Conservation (phyloP, 2,329 filamentous ascomycete genomes). For the Aspergillus amoenus region DNA sequence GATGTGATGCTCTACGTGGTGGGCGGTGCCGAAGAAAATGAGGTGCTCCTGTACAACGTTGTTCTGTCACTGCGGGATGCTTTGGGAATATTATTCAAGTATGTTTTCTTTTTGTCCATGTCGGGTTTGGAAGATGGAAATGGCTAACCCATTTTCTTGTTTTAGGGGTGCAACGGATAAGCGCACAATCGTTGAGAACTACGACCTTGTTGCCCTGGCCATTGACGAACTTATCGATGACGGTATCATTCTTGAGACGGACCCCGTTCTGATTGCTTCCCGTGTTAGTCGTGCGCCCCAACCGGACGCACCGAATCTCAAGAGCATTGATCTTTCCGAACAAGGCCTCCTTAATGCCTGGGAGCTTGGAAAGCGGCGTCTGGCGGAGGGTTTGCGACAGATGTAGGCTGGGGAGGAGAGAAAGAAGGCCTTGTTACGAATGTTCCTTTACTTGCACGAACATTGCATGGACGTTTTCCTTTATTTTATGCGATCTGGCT, state of each 20-base stretch:
- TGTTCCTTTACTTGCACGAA: conserved; percentile 15
- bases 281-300: conserved; percentile 88
- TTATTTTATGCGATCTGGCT: conserved; percentile 31
- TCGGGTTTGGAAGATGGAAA: neutral
- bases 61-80: conserved; percentile 87
- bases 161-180: conserved; percentile 90
- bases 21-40: conserved; percentile 88
- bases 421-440: conserved; percentile 7
- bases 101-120: conserved; percentile 30
- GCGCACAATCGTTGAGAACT: conserved; percentile 97
- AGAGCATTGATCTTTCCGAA: conserved; percentile 92
- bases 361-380: conserved; percentile 87
- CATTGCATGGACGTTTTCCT: conserved; percentile 20
- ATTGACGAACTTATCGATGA: conserved; percentile 96
- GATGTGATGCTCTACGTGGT: conserved; percentile 97
- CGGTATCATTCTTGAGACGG: conserved; percentile 95
- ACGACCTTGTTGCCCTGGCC: conserved; percentile 89
- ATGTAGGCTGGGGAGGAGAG: conserved; percentile 25
- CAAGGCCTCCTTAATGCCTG: conserved; percentile 92
- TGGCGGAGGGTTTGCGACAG: conserved; percentile 83
- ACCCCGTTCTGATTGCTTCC: conserved; percentile 89
- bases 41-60: conserved; percentile 93
- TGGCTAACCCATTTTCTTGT: conserved; percentile 18
- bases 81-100: conserved; percentile 91
- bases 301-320: conserved; percentile 82